Conservation (phyloP, 768 basidiomycete species). For the Lentinula sp. region DNA sequence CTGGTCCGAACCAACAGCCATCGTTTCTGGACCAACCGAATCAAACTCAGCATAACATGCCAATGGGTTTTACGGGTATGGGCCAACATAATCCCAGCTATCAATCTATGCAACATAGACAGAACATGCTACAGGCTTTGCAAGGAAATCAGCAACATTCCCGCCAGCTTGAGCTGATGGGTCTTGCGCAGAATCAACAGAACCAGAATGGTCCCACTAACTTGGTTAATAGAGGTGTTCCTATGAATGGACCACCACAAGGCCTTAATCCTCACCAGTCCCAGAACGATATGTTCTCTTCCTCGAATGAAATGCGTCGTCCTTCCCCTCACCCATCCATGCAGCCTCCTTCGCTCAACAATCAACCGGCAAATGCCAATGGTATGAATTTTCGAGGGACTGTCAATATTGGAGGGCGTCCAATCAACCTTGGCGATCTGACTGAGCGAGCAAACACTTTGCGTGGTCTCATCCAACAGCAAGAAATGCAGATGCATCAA, state of each 20-base stretch:
- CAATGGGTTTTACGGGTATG: conserved; percentile 33
- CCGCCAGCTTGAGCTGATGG: conserved; percentile 42
- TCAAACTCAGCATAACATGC: conserved; percentile 29
- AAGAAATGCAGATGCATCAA: conserved; percentile 14
- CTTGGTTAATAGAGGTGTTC: conserved; percentile 21
- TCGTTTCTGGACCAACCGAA: conserved; percentile 29
- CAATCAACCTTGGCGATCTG: conserved; percentile 15
- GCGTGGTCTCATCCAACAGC: conserved; percentile 12
- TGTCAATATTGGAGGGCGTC: conserved; percentile 13
- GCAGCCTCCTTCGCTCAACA: conserved; percentile 6
- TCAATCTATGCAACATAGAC: conserved; percentile 22
- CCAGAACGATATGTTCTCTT: conserved; percentile 40
- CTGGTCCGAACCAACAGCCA: conserved; percentile 21
- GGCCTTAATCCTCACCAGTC: neutral
- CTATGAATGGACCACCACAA: conserved; percentile 1
- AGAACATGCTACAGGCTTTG: conserved; percentile 31
- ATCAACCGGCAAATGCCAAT: conserved; percentile 13
- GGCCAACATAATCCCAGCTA: conserved; percentile 25
- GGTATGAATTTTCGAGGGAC: conserved; percentile 2
- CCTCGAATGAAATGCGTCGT: conserved; percentile 42
- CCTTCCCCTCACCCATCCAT: conserved; percentile 41
- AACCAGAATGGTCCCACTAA: conserved; percentile 34
- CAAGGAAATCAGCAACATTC: conserved; percentile 23
- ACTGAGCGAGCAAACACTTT: conserved; percentile 10
- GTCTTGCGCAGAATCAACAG: conserved; percentile 39